Evolutionary conservation across 805 yeast genomes (phyloP).

Genomic region (Torulaspora microellipsoides): DNA sequence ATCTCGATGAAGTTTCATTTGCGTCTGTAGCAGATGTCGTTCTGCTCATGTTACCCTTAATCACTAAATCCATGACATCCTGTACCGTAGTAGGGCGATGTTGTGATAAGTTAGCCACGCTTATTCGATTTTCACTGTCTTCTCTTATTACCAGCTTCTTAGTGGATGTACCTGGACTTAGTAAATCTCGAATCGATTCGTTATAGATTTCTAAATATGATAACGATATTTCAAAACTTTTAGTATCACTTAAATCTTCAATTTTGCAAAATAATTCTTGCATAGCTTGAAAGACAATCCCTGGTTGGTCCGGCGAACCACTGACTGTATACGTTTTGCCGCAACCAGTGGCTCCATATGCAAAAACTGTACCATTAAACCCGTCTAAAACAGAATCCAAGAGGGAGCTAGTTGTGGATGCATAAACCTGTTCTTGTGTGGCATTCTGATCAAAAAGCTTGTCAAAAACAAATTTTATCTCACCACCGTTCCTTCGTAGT

Average conservation of each 20-base stretch:
- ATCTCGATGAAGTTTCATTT: slow-evolving; percentile 82
- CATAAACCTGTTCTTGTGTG: slow-evolving; percentile 63
- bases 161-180: slow-evolving; percentile 49
- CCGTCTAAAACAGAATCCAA: slow-evolving; percentile 77
- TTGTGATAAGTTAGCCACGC: slow-evolving; percentile 65
- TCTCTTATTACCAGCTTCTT: slow-evolving; percentile 62
- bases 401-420: slow-evolving; percentile 62
- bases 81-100: slow-evolving; percentile 59
- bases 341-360: slow-evolving; percentile 97
- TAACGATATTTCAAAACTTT: slow-evolving; percentile 54
- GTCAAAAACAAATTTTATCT: slow-evolving; percentile 81
- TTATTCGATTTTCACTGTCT: slow-evolving; percentile 54
- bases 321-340: slow-evolving; percentile 93
- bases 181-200: slow-evolving; percentile 77
- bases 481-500: slow-evolving; percentile 35
- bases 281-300: slow-evolving; percentile 75
- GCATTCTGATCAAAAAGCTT: slow-evolving; percentile 62
- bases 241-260: slow-evolving; percentile 50
- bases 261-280: slow-evolving; percentile 65
- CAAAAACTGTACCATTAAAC: slow-evolving; percentile 85
- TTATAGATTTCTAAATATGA: slow-evolving; percentile 87
- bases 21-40: slow-evolving; percentile 88
- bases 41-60: slow-evolving; percentile 67
- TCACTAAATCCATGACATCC: slow-evolving; percentile 74
- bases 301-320: slow-evolving; percentile 71